Evolutionary conservation across 306 rosid species (phyloP).

Genomic region (Citrullus mucosospermus): DNA sequence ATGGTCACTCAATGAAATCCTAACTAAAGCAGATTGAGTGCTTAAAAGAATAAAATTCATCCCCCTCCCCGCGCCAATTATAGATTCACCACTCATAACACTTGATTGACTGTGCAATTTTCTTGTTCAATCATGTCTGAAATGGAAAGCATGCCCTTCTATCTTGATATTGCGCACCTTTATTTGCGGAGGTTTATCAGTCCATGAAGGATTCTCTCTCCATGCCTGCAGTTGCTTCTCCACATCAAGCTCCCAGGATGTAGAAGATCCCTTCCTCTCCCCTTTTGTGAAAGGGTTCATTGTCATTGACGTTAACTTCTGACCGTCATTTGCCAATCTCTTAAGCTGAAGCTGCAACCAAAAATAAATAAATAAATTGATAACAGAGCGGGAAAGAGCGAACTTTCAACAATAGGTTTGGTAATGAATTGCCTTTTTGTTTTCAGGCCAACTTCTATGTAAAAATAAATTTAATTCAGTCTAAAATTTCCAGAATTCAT

Average conservation of each 20-base stretch:
- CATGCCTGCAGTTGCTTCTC: constrained; percentile 76
- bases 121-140: background rate
- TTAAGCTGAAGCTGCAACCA: constrained; percentile 49
- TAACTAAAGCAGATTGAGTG: background rate
- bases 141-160: constrained; percentile 7
- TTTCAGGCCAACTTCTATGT: background rate
- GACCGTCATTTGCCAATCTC: constrained; percentile 36
- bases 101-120: background rate
- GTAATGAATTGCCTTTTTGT: background rate
- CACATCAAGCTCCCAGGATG: constrained; percentile 50
- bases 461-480: background rate
- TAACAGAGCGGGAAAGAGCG: background rate
- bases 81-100: background rate
- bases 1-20: background rate
- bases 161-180: constrained; percentile 35
- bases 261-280: constrained; percentile 16
- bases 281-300: constrained; percentile 22
- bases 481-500: background rate
- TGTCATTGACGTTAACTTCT: constrained; percentile 18
- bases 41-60: background rate
- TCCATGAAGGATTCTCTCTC: constrained; percentile 87
- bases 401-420: background rate
- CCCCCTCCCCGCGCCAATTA: background rate
- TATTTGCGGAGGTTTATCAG: constrained; percentile 46
- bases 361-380: background rate